Evolutionary conservation across 31 red algal species (phyloP).

Genomic region (Asparagopsis taxiformis): DNA sequence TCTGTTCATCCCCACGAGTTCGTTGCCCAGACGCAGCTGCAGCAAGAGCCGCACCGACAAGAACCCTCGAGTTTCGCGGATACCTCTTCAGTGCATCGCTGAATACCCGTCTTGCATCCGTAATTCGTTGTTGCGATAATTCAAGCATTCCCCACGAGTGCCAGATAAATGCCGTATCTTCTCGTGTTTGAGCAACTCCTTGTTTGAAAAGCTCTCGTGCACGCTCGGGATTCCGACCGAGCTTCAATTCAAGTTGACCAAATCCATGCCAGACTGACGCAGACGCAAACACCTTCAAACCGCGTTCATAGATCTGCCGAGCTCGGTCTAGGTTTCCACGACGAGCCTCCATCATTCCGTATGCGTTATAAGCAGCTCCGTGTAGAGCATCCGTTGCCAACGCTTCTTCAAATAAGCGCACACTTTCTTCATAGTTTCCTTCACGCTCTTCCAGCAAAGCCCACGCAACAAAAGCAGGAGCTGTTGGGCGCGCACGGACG

Average conservation of each 20-base stretch:
- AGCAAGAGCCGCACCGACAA: constrained; percentile 87
- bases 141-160: constrained; percentile 93
- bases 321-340: constrained; percentile 50
- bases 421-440: constrained; percentile 47
- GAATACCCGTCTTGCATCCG: constrained; percentile 63
- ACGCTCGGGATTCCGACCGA: constrained; percentile 59
- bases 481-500: constrained; percentile 63
- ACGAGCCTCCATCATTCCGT: constrained; percentile 89
- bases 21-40: constrained; percentile 44
- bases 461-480: constrained; percentile 94
- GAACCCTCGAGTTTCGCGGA: constrained; percentile 75
- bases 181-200: constrained; percentile 42
- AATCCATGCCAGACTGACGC: constrained; percentile 91
- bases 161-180: constrained; percentile 86
- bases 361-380: constrained; percentile 96
- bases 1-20: constrained; percentile 15
- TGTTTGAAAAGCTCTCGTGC: constrained; percentile 54
- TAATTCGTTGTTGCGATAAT: constrained; percentile 37
- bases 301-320: constrained; percentile 71
- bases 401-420: constrained; percentile 78
- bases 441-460: constrained; percentile 86
- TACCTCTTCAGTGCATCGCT: constrained; percentile 72
- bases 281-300: constrained; percentile 43
- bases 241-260: constrained; percentile 73
- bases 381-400: constrained; percentile 75